Evolutionary conservation across 2,329 filamentous ascomycete species (phyloP).

Genomic region (Clarireedia paspali): DNA sequence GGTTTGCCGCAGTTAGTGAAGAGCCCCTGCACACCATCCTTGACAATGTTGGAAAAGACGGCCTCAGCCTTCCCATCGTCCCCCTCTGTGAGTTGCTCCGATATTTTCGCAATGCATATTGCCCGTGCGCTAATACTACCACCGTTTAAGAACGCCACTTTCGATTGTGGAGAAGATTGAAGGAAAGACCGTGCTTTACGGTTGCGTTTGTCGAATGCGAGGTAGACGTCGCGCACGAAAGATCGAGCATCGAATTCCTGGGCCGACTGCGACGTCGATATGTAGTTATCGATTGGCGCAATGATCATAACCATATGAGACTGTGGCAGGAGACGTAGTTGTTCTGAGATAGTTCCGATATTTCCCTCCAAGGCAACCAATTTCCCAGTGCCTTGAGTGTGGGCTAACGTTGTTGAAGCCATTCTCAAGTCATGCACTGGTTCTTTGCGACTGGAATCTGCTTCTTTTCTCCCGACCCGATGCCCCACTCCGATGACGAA

Average conservation of each 20-base stretch:
- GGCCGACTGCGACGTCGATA: conserved; percentile 23
- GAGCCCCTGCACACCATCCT: conserved; percentile 39
- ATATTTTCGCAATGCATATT: conserved; percentile 47
- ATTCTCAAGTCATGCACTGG: conserved; percentile 2
- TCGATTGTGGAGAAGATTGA: conserved; percentile 35
- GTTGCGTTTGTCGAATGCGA: conserved; percentile 40
- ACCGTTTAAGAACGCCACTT: conserved; percentile 53
- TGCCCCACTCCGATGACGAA: no score
- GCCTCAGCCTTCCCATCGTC: conserved; percentile 42
- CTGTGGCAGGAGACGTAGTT: conserved; percentile 50
- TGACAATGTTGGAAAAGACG: conserved; percentile 44
- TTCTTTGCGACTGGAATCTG: not conserved
- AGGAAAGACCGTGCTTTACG: conserved; percentile 46
- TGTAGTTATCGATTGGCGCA: conserved; percentile 29
- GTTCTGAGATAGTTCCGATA: conserved; percentile 46
- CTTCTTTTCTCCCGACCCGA: not conserved
- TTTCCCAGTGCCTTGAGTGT: conserved; percentile 32
- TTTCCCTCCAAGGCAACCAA: conserved; percentile 55
- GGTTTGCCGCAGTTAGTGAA: not conserved
- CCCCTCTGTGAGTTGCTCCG: conserved; percentile 43
- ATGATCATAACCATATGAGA: conserved; percentile 52
- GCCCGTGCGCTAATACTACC: conserved; percentile 47
- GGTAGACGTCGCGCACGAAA: conserved; percentile 43
- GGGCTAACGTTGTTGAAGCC: not conserved
- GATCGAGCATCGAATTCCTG: conserved; percentile 31